These are phyloP conservation scores for Aspergillus tubingensis DNA, from an alignment of 2,329 filamentous ascomycete species.

Conservation along the genomic window DNA sequence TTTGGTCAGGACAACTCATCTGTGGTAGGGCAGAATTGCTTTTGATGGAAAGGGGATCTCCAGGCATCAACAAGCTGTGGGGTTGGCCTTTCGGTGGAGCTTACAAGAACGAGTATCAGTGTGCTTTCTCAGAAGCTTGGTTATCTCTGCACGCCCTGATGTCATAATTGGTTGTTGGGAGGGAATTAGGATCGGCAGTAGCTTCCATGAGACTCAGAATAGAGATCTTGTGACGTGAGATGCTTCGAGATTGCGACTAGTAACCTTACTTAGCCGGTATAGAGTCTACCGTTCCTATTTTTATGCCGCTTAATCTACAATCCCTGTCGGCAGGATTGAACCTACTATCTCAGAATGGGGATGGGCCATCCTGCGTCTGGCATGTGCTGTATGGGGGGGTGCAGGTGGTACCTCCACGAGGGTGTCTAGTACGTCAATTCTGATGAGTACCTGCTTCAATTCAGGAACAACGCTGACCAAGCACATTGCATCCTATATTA, in stretches of 20 bases:
- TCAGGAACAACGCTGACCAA: too few species aligned
- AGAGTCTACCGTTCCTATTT: neutral
- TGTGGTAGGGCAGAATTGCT: neutral
- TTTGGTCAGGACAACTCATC: neutral
- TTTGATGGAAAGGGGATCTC: neutral
- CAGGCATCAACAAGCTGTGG: neutral
- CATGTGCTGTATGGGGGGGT: neutral
- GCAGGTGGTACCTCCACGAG: neutral
- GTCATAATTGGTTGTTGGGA: neutral
- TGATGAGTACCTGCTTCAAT: too few species aligned
- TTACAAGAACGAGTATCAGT: neutral
- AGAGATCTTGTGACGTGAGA: neutral
- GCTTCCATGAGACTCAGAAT: neutral
- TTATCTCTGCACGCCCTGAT: neutral
- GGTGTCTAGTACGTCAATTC: neutral
- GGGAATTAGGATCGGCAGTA: neutral
- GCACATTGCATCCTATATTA: fast-evolving
- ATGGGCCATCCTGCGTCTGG: neutral
- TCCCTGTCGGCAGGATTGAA: too few species aligned
- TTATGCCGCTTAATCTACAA: neutral
- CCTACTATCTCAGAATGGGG: neutral
- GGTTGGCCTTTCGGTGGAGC: neutral
- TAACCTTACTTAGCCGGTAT: neutral
- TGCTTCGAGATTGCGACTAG: neutral
- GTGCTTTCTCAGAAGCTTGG: neutral